Evolutionary conservation across 768 basidiomycete species (phyloP), one percentile per base, ranked within the genome.

Genomic region (Mycena leptocephala): DNA sequence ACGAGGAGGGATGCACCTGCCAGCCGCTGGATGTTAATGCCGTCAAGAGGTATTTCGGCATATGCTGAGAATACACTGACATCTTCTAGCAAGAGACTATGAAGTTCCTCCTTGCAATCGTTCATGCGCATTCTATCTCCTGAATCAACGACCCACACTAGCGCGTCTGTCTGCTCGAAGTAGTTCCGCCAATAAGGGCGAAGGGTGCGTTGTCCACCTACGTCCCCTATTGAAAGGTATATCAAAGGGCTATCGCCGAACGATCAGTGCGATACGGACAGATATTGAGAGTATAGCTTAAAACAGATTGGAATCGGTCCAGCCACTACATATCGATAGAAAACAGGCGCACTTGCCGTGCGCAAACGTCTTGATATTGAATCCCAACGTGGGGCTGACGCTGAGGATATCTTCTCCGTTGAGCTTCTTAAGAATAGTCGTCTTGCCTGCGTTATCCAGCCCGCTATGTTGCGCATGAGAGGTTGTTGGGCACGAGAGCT

Each of bases 101-200:
- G 93, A 26, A 99, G 89, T 85, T 99, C 98, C 62, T 92, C 88
- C 81, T 90, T 94, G 86, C 98, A 99, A 83, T 99, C 97, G 62
- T 88, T 85, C 91, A 98, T 96, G 76, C 98, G 91, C 87, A 96
- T 89, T 51, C 95, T 91, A 86, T 99, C 98, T 43, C 95, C 92
- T 0, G 97, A 98, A 87, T 99, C 98, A 51, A 99, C 97, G 22
- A 99, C 98, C 98, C 98, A 99, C 39, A 99, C 97, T 55, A 99
- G 89, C 9, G 95, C 98, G 85, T 99, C 98, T 13, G 98, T 99
- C 85, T 97, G 96, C 85, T 99, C 98, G 79, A 99, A 99, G 86
- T 99, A 99, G 84, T 99, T 99, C 30, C 96, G 89, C 98, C 98
- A 99, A 84, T 99, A 99, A 9, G 98, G 98, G 35, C 98, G 92